Evolutionary conservation across 106 monocot genomes (phyloP), one percentile per base, ranked within the genome.

Genomic region (Gastrodia elata): DNA sequence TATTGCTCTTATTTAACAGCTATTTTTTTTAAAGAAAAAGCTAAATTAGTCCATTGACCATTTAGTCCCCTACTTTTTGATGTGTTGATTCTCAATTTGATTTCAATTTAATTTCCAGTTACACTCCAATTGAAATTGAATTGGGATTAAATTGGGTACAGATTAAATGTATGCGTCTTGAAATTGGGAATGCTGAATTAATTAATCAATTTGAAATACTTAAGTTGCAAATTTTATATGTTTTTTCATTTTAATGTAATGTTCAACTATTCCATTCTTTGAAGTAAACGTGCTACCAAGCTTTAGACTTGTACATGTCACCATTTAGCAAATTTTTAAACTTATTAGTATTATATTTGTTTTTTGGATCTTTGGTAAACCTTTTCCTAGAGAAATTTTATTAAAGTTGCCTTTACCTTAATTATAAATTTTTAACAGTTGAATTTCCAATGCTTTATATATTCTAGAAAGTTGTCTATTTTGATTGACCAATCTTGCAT

Each of bases 381-480:
- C 8, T 61, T 58, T 61, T 61, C 61, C 61, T 55, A n/a, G 1
- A 61, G 6, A 28, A 61, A 32, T 61, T 61, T 61, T 30, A 0
- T 28, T 61, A 8, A 61, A 61, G 15, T 61, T 27, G 18, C 22
- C 32, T 30, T 14, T 14, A 61, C 32, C 30, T 13, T 28, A 27
- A 65, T 67, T 37, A n/a, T 67, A 67, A 18, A 37, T 67, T 61
- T 61, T 61, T 13, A 61, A 61, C 10, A 3, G 9, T 57, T 67
- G 18, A 18, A 7, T 67, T 1, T 18, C 2, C 35, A 22, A 38
- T 67, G 20, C 28, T 10, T 39, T 38, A 15, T 43, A 18, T 28
- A 10, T 39, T 39, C 2, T 5, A 22, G 40, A n/a, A 11, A 39
- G 14, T 27, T 70, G 16, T 22, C 2, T 43, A 42, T 26, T 43